Base-by-base conservation (phyloP, 2,329 filamentous ascomycete genomes). In the Catunica adiposa region DNA sequence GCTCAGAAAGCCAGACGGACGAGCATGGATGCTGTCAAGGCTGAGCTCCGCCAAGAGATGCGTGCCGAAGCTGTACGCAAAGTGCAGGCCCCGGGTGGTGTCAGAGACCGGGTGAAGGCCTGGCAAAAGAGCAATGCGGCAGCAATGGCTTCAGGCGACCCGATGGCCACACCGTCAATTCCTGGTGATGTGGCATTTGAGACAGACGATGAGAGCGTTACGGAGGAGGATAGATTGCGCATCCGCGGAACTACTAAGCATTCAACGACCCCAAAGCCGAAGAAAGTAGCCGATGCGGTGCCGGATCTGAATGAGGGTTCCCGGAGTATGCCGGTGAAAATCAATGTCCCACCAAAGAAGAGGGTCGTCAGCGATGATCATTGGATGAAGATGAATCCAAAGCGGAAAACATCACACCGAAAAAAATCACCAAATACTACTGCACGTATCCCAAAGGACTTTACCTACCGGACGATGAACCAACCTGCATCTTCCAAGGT, bases 281-380 rank as follows among this genome's bases (percentile, higher is more conserved):
- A 42, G 46, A 53, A 53, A 3, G 23, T 15, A 8, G 26, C 15
- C 8, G 50, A 52, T 20, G 9, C 11, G 23, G 25, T 54, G 15
- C 55, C 42, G 6, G 50, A 52, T 23, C 34, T 34, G 25, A 56
- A 56, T 25, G 48, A 58, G 15, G 56, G 56, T 7, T 58, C 23
- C 53, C 56, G 48, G 57, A 61, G 48, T 57, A 61, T 47, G 58
- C 59, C 31, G 66, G 68, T 51, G 59, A 64, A 54, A 60, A 64
- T 44, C 63, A 67, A 80, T 54, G 67, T 73, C 52, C 79, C 86
- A 48, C 90, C 90, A 15, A 89, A 87, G 70, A 96, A 94, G 74
- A 80, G 89, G 60, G 87, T 97, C 55, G 80, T 96, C 59, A 96
- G 89, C 66, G 90, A 97, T 69, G 84, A 86, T 55, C 86, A 95